phyloP scores from a whole-genome alignment of 257 asterid species.

The Plectranthus barbatus region DNA sequence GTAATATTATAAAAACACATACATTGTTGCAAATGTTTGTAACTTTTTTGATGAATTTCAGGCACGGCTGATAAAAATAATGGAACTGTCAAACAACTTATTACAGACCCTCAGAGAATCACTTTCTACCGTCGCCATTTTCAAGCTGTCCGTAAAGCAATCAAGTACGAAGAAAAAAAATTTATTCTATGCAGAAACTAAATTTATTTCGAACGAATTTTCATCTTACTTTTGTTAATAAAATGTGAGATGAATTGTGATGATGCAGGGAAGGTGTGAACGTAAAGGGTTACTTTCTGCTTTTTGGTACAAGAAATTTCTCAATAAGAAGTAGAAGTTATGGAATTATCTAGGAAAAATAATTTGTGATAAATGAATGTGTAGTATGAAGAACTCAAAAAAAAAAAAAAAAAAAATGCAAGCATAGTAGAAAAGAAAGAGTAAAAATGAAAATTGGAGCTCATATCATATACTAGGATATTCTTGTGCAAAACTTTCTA shows the following conservation, averaged over 20 bases:
- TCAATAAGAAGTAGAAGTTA: neutral
- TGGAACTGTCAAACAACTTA: neutral
- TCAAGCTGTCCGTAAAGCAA: slow-evolving; percentile 24
- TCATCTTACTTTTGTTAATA: neutral
- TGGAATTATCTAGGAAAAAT: too few species aligned
- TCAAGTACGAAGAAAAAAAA: slow-evolving; percentile 7
- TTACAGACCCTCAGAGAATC: slow-evolving; percentile 22
- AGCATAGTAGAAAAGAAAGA: too few species aligned
- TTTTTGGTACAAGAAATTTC: slow-evolving; percentile 11
- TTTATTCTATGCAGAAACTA: neutral
- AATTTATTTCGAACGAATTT: too few species aligned
- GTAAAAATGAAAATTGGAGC: too few species aligned
- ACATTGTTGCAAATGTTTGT: neutral
- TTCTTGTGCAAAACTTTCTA: neutral
- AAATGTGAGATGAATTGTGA: too few species aligned
- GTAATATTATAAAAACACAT: neutral
- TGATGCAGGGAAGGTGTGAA: slow-evolving; percentile 28
- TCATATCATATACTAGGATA: neutral
- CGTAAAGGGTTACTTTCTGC: slow-evolving; percentile 36
- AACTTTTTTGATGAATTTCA: neutral
- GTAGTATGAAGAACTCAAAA: too few species aligned
- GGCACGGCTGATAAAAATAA: slow-evolving; percentile 19
- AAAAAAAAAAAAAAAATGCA: too few species aligned
- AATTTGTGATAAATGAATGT: too few species aligned
- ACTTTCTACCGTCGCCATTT: slow-evolving; percentile 29